Evolutionary conservation across 1,284 basidiomycete species (phyloP).

Genomic region (Volvariella volvacea): DNA sequence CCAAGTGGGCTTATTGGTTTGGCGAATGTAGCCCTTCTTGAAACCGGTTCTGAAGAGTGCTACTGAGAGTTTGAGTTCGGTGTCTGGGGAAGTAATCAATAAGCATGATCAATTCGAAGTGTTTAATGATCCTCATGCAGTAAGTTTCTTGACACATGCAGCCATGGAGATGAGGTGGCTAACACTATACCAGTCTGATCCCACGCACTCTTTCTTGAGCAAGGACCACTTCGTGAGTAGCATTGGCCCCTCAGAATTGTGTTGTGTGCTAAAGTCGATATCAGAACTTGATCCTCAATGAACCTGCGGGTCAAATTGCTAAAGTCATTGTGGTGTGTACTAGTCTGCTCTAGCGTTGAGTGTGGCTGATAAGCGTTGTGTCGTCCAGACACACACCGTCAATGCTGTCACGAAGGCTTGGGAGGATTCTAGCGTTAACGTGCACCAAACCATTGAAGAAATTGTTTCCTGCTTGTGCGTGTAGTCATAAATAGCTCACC

Average conservation of each 20-base stretch:
- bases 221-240: constrained; percentile 72
- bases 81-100: constrained; percentile 75
- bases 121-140: constrained; percentile 73
- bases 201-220: constrained; percentile 79
- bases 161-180: constrained; percentile 2
- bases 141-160: constrained; percentile 34
- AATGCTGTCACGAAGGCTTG: constrained; percentile 74
- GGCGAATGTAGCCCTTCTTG: constrained; percentile 56
- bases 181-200: constrained; percentile 55
- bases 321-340: constrained; percentile 58
- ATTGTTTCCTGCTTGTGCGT: constrained; percentile 69
- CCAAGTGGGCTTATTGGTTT: not conserved
- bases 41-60: constrained; percentile 67
- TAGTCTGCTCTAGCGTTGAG: not conserved
- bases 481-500: too few relatives aligned
- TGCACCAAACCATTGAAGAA: constrained; percentile 57
- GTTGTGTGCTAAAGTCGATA: constrained; percentile 1
- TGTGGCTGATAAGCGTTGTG: not conserved
- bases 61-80: constrained; percentile 50
- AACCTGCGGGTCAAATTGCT: constrained; percentile 74
- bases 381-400: constrained; percentile 46
- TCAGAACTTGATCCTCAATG: constrained; percentile 70
- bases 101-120: constrained; percentile 79
- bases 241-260: not conserved
- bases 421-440: constrained; percentile 65